A percentile compares a stretch with the other conserved stretches of the same genome.
These are phyloP conservation scores for Cryptosporidium sp. DNA, from an alignment of 169 alveolate genomes.

Conservation along the genomic window DNA sequence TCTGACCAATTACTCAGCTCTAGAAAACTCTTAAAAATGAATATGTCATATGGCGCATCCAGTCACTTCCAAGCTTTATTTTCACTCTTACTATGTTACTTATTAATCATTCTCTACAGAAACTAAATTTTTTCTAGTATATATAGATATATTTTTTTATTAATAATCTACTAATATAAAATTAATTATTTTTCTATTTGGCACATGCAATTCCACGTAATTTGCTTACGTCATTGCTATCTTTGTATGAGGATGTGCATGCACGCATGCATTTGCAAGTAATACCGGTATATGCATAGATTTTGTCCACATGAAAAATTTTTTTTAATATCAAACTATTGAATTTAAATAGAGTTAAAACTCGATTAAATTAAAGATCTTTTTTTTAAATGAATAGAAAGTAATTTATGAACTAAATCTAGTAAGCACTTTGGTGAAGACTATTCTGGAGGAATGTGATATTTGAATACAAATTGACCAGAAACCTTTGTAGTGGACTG, in stretches of 20 bases:
- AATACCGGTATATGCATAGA: neutral
- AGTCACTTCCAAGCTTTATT: neutral
- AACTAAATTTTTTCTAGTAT: too few relatives aligned
- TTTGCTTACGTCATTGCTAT: neutral
- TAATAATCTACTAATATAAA: too few relatives aligned
- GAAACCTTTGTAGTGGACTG: slow-evolving; percentile 45
- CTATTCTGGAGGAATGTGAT: slow-evolving; percentile 70
- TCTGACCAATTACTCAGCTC: neutral
- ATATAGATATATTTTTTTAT: too few relatives aligned
- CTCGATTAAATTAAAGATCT: neutral
- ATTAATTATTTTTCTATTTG: neutral
- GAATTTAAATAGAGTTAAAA: neutral
- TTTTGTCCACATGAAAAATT: neutral
- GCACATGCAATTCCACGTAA: slow-evolving; percentile 16
- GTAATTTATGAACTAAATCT: neutral
- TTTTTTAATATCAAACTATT: neutral
- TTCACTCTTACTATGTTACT: neutral
- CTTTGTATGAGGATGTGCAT: neutral
- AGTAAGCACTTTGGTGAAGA: neutral
- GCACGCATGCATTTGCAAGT: neutral
- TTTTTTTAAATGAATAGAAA: neutral
- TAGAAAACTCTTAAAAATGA: neutral
- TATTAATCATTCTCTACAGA: neutral
- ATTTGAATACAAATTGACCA: slow-evolving; percentile 51
- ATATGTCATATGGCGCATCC: neutral